A percentile compares a stretch with the other conserved stretches of the same genome.
Evolutionary conservation across 805 yeast species (phyloP).

Genomic region (Starmera quercuum): DNA sequence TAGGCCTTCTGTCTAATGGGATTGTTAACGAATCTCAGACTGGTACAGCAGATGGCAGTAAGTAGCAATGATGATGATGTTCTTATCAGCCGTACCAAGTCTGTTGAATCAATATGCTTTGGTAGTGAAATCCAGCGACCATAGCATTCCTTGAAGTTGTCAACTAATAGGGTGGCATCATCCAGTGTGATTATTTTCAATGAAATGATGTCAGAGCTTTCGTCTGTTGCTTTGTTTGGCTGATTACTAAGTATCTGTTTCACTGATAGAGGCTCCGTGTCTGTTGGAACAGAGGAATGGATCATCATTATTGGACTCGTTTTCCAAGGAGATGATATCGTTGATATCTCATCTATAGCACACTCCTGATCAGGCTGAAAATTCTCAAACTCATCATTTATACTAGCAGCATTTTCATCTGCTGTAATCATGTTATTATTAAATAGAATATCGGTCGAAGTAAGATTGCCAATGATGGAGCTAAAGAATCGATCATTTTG

Average conservation of each 20-base stretch:
- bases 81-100: slow-evolving; percentile 41
- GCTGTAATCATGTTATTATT: neutral
- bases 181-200: slow-evolving; percentile 38
- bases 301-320: slow-evolving; percentile 1
- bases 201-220: slow-evolving; percentile 48
- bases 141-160: slow-evolving; percentile 55
- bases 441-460: neutral
- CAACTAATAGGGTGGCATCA: slow-evolving; percentile 43
- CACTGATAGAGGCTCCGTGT: neutral
- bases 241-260: slow-evolving; percentile 7
- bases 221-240: no score
- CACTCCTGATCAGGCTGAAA: slow-evolving; percentile 29
- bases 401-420: no score
- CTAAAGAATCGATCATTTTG: neutral
- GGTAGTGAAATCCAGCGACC: slow-evolving; percentile 79
- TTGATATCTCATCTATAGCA: slow-evolving; percentile 30
- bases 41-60: slow-evolving; percentile 56
- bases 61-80: slow-evolving; percentile 51
- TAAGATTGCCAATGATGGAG: neutral
- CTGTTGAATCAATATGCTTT: slow-evolving; percentile 36
- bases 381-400: neutral
- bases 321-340: slow-evolving; percentile 33
- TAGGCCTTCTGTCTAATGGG: slow-evolving; percentile 32
- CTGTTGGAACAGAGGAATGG: neutral
- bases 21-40: slow-evolving; percentile 40